phyloP scores from a whole-genome alignment of 1,139 yeast genomes.

The Groenewaldozyma sp. region DNA sequence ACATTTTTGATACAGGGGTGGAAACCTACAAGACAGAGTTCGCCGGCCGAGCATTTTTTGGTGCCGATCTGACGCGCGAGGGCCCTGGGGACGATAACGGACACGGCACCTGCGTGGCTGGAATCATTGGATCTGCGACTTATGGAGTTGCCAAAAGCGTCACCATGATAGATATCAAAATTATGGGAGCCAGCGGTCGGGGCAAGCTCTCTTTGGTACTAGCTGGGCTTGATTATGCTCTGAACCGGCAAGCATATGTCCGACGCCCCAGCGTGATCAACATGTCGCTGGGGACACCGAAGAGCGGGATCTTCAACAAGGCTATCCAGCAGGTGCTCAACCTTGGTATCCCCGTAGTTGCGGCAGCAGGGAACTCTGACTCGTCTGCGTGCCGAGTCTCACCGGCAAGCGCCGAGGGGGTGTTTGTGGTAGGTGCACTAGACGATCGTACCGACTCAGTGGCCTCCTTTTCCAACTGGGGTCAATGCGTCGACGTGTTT shows the following conservation, averaged over 20 bases:
- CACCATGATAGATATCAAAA: constrained; percentile 59
- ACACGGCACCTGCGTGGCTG: constrained; percentile 56
- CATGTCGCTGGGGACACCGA: constrained; percentile 66
- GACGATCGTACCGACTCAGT: constrained; percentile 61
- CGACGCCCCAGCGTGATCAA: constrained; percentile 59
- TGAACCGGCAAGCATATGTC: constrained; percentile 23
- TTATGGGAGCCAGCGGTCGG: constrained; percentile 52
- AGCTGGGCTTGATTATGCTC: constrained; percentile 63
- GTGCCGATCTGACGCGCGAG: constrained; percentile 54
- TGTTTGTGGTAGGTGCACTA: constrained; percentile 80
- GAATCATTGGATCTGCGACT: constrained; percentile 66
- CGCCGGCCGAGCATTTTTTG: constrained; percentile 48
- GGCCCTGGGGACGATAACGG: constrained; percentile 55
- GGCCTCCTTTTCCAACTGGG: constrained; percentile 81
- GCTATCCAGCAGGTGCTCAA: constrained; percentile 65
- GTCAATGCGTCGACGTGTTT: constrained; percentile 73
- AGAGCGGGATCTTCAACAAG: constrained; percentile 53
- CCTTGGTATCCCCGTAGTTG: constrained; percentile 69
- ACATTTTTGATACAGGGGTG: constrained; percentile 71
- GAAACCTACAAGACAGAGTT: constrained; percentile 49
- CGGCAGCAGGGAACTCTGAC: constrained; percentile 81
- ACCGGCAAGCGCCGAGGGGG: constrained; percentile 66
- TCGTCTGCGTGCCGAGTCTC: constrained; percentile 68
- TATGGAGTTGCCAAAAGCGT: constrained; percentile 75
- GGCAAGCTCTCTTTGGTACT: constrained; percentile 56